phyloP scores from a whole-genome alignment of 1,284 basidiomycete genomes.

The Butyriboletus pseudospeciosus region DNA sequence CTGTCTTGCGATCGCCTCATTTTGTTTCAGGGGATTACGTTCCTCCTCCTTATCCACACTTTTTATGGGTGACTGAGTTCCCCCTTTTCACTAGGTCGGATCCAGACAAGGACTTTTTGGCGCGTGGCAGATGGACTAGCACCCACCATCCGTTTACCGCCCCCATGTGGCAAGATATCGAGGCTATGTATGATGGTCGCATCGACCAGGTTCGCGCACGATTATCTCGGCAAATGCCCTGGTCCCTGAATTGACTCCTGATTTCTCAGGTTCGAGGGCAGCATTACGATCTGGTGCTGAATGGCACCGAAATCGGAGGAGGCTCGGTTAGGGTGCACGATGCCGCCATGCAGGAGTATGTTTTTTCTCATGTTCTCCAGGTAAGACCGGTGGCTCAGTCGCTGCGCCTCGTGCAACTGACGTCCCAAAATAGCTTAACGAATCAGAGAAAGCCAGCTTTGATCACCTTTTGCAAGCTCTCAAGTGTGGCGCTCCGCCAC shows the following conservation, averaged over 20 bases:
- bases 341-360: conserved; percentile 75
- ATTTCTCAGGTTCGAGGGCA: conserved; percentile 75
- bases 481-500: conserved; percentile 85
- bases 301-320: conserved; percentile 91
- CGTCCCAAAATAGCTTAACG: conserved; percentile 53
- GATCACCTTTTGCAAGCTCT: conserved; percentile 82
- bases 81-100: conserved; percentile 89
- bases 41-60: conserved; percentile 63
- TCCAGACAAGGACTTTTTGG: conserved; percentile 80
- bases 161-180: conserved; percentile 85
- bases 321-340: conserved; percentile 93
- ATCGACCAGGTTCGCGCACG: conserved; percentile 53
- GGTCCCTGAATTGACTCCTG: conserved; percentile 4
- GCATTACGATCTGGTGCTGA: conserved; percentile 96
- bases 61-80: conserved; percentile 95
- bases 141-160: conserved; percentile 96
- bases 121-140: conserved; percentile 83
- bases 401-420: conserved; percentile 1
- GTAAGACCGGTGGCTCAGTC: conserved; percentile 39
- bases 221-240: conserved; percentile 3
- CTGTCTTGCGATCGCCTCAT: conserved; percentile 5
- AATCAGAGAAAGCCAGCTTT: conserved; percentile 73
- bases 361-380: conserved; percentile 76
- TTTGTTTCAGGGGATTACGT: conserved; percentile 46
- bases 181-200: conserved; percentile 64